Percentiles rank a stretch among this genome's conserved stretches.
Evolutionary conservation across 345 rosid genomes (phyloP).

Genomic region (Moricandia moricandioides): DNA sequence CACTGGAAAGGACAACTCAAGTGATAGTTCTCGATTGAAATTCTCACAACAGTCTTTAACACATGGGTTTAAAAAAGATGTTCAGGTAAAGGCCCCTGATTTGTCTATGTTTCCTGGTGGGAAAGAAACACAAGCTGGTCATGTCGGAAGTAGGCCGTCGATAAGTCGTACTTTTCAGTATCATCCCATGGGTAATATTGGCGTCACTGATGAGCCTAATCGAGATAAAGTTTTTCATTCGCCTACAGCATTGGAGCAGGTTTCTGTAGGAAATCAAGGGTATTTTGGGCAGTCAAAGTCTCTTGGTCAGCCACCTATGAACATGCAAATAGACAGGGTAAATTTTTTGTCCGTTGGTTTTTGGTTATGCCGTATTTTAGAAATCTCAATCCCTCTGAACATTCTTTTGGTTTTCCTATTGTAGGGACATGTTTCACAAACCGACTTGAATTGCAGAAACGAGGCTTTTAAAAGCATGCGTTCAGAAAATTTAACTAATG

Average conservation of each 20-base stretch:
- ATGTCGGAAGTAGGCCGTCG: slow-evolving; percentile 42
- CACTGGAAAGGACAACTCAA: slow-evolving; percentile 9
- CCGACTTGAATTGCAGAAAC: slow-evolving; percentile 40
- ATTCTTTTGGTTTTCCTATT: slow-evolving; percentile 16
- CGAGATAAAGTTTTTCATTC: slow-evolving; percentile 37
- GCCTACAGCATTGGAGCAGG: slow-evolving; percentile 11
- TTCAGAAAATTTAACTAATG: slow-evolving; percentile 41
- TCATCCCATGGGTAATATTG: slow-evolving; percentile 93
- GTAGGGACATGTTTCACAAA: slow-evolving; percentile 46
- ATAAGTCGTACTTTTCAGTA: slow-evolving; percentile 70
- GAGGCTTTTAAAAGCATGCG: slow-evolving; percentile 39
- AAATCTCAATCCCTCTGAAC: slow-evolving; percentile 2
- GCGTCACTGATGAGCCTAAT: slow-evolving; percentile 48
- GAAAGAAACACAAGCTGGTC: slow-evolving; percentile 50
- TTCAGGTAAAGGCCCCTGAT: slow-evolving; percentile 43
- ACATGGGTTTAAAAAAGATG: neutral
- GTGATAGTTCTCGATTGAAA: slow-evolving; percentile 1
- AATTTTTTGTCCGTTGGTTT: slow-evolving; percentile 26
- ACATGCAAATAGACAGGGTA: slow-evolving; percentile 54
- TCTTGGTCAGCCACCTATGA: slow-evolving; percentile 43
- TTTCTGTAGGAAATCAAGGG: slow-evolving; percentile 47
- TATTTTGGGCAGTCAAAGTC: slow-evolving; percentile 46
- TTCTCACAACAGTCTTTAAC: slow-evolving; percentile 5
- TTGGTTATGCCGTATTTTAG: neutral
- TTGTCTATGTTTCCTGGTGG: slow-evolving; percentile 42